These are phyloP conservation scores for Trichoderma asperellum DNA, from an alignment of 2,329 filamentous ascomycete genomes.

Conservation along the genomic window DNA sequence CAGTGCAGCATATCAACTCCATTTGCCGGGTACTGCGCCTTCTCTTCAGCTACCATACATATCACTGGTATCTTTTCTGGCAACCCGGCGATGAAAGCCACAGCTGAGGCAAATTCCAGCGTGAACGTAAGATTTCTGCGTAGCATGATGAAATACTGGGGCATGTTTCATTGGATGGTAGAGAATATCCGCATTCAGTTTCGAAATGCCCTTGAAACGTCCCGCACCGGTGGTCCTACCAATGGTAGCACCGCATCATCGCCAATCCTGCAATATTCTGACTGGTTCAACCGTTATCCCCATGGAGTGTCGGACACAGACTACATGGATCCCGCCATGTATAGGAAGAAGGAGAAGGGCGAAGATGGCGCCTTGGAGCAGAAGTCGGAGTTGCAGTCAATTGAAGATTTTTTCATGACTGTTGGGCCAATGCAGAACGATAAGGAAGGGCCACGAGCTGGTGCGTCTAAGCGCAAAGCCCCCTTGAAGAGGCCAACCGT, in stretches of 20 bases:
- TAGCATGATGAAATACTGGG: conserved; percentile 98
- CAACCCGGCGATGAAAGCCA: conserved; percentile 72
- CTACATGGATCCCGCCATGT: conserved; percentile 73
- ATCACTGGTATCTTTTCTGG: conserved; percentile 90
- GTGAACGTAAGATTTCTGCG: conserved; percentile 88
- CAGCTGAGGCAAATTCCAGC: conserved; percentile 81
- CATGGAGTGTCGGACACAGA: conserved; percentile 85
- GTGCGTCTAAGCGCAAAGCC: conserved; percentile 43
- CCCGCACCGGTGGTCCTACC: conserved; percentile 64
- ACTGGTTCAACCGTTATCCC: conserved; percentile 96
- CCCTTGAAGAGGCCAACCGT: conserved; percentile 43
- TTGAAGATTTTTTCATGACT: conserved; percentile 90
- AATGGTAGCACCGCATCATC: conserved; percentile 54
- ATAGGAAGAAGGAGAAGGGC: conserved; percentile 72
- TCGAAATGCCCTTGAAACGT: conserved; percentile 80
- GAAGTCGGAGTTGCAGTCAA: conserved; percentile 86
- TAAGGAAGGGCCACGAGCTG: conserved; percentile 34
- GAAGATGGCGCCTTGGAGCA: conserved; percentile 90
- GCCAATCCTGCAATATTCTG: conserved; percentile 89
- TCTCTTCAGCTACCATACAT: conserved; percentile 91
- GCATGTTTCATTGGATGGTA: conserved; percentile 96
- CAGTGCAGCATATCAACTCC: conserved; percentile 79
- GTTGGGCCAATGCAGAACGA: conserved; percentile 67
- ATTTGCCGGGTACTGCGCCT: conserved; percentile 93
- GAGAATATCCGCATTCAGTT: conserved; percentile 92